Percentiles rank a stretch among this genome's conserved stretches.
Evolutionary conservation across 345 rosid genomes (phyloP).

Genomic region (Melaleuca alternifolia): DNA sequence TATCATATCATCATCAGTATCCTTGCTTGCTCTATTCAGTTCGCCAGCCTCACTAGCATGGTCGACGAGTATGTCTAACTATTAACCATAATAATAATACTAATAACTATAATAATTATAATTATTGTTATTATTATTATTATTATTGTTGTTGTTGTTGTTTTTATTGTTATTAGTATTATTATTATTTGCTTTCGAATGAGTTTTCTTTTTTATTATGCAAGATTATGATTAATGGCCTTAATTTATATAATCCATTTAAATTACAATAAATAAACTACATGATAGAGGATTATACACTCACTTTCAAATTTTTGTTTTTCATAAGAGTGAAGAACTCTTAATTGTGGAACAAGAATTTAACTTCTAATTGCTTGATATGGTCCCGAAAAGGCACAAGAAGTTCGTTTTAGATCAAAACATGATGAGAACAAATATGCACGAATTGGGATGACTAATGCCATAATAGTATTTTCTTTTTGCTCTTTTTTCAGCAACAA

Average conservation of each 20-base stretch:
- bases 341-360: neutral
- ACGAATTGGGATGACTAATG: neutral
- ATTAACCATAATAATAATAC: neutral
- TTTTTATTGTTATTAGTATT: no score
- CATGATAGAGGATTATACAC: neutral
- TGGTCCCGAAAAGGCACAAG: neutral
- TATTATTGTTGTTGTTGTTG: no score
- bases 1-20: neutral
- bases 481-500: neutral
- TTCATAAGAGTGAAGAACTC: neutral
- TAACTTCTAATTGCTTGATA: neutral
- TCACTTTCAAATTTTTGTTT: neutral
- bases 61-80: neutral
- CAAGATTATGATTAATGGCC: neutral
- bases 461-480: neutral
- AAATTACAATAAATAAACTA: neutral
- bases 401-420: neutral
- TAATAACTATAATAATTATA: no score
- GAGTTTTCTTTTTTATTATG: neutral
- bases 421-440: neutral
- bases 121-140: no score
- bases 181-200: neutral
- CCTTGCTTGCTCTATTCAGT: neutral
- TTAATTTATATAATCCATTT: neutral
- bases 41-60: neutral